Evolutionary conservation across 805 yeast genomes (phyloP), one percentile per base, ranked within the genome.

Genomic region (Ogataea haglerorum): DNA sequence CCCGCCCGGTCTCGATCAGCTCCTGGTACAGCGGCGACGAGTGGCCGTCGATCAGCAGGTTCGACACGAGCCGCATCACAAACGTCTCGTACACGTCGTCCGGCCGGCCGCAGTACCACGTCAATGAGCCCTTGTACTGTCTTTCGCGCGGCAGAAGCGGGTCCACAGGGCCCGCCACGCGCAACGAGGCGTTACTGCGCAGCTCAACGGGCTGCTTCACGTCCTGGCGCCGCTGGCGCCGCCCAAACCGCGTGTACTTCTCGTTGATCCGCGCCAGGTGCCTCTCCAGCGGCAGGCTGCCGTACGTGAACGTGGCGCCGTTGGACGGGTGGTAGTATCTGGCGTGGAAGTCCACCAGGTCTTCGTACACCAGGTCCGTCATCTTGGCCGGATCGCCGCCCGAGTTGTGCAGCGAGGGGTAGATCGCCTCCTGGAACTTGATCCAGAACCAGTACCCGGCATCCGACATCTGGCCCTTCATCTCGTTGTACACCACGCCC

Each of bases 401-500:
- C 2, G 96, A 83, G 64, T 88, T 88, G 57, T 88, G 75, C 53
- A 93, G 68, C 7, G 90, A 76, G 2, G 96, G 93, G 54, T 88
- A 93, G 10, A 93, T 74, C 6, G 85, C 67, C 62, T 87, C 85
- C 56, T 85, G 88, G 68, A 82, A 91, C 47, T 81, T 78, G 55
- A 82, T 86, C 78, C 90, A 91, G 59, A 74, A 89, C 48, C 82
- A 75, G 61, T 93, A 93, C 3, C 90, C 78, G 0, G 96, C 77
- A 60, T 88, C 91, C 0, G 96, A 85, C 57, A 87, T 78, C 63
- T 91, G 97, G 7, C 99, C 99, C 64, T 93, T 93, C 99, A 93
- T 93, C 65, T 93, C 99, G 59, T 93, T 93, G 61, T 85, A 93
- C 2, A 93, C 99, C 24, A 93, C 99, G 33, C 99, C 99, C 63